These are phyloP conservation scores for Acanthamoeba culbertsoni DNA, from an alignment of 208 protist genomes.

Conservation along the genomic window DNA sequence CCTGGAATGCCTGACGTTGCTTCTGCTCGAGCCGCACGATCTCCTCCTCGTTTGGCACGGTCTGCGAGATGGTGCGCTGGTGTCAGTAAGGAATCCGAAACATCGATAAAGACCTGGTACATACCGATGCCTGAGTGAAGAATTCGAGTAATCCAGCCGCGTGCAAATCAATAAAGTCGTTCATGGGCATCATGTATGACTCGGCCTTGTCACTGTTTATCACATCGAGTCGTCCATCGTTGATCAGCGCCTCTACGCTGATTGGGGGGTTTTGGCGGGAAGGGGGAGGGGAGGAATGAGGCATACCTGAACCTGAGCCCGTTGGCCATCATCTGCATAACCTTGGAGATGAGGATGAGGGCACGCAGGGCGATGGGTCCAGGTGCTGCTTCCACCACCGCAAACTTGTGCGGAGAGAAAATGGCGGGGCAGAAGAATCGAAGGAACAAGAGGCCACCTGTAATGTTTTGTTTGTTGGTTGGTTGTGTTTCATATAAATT, in stretches of 20 bases:
- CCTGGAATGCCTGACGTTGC: constrained; percentile 13
- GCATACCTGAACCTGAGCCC: constrained; percentile 34
- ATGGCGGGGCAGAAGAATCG: constrained; percentile 78
- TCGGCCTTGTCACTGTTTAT: constrained; percentile 48
- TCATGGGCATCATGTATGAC: constrained; percentile 47
- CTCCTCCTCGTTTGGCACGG: constrained; percentile 21
- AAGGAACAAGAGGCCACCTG: constrained; percentile 76
- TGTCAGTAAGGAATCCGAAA: neutral
- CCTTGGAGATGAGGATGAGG: constrained; percentile 62
- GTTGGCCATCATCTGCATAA: constrained; percentile 63
- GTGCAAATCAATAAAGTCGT: constrained; percentile 48
- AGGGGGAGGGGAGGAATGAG: neutral
- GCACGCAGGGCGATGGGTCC: constrained; percentile 24
- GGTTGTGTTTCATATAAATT: neutral
- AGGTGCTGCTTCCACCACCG: constrained; percentile 61
- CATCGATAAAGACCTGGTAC: neutral
- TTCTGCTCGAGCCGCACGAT: constrained; percentile 30
- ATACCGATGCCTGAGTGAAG: constrained; percentile 6
- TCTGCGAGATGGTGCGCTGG: neutral
- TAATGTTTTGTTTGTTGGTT: neutral
- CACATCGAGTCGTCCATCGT: too few relatives aligned
- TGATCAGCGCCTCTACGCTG: too few relatives aligned
- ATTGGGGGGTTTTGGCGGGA: too few relatives aligned
- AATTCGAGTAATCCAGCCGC: neutral
- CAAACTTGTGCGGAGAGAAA: constrained; percentile 64